Percentiles rank a stretch among this genome's conserved stretches.
Conservation (phyloP, 768 basidiomycete genomes). For the Tricholoma flavovirens region DNA sequence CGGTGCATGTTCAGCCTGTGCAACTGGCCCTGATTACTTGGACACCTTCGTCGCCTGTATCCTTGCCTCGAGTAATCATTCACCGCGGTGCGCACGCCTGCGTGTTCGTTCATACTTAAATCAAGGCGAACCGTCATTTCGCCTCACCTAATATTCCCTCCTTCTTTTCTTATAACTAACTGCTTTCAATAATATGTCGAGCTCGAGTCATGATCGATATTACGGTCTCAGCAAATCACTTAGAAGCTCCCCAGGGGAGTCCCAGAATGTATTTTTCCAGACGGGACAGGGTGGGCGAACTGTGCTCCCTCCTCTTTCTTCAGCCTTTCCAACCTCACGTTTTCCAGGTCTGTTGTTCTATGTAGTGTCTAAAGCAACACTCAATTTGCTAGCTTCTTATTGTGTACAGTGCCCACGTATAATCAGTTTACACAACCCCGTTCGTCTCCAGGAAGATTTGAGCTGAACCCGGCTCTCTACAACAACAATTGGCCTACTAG, state of each 20-base stretch:
- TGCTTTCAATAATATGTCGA: constrained; percentile 63
- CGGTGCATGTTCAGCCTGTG: constrained; percentile 45
- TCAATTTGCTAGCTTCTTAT: constrained; percentile 48
- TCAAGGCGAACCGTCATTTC: constrained; percentile 41
- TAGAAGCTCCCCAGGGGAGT: constrained; percentile 65
- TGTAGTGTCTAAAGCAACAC: constrained; percentile 46
- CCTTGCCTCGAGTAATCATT: constrained; percentile 18
- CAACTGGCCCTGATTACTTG: constrained; percentile 37
- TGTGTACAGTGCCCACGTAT: constrained; percentile 54
- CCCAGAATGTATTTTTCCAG: constrained; percentile 62
- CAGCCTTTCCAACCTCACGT: constrained; percentile 83
- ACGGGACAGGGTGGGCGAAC: constrained; percentile 86
- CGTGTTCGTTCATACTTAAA: constrained; percentile 39
- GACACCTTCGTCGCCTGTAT: constrained; percentile 31
- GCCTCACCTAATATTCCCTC: constrained; percentile 49
- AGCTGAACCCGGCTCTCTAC: constrained; percentile 47
- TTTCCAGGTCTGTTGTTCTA: constrained; percentile 78
- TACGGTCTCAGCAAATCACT: constrained; percentile 60
- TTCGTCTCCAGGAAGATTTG: constrained; percentile 54
- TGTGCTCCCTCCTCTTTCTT: constrained; percentile 81
- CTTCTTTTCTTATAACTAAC: constrained; percentile 53
- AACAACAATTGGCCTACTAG: constrained; percentile 39
- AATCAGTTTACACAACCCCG: constrained; percentile 59
- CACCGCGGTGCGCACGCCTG: constrained; percentile 14
- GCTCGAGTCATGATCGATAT: constrained; percentile 67